Base-by-base conservation (phyloP, 192 early-diverging fungal species). In the Podochytrium sp. region DNA sequence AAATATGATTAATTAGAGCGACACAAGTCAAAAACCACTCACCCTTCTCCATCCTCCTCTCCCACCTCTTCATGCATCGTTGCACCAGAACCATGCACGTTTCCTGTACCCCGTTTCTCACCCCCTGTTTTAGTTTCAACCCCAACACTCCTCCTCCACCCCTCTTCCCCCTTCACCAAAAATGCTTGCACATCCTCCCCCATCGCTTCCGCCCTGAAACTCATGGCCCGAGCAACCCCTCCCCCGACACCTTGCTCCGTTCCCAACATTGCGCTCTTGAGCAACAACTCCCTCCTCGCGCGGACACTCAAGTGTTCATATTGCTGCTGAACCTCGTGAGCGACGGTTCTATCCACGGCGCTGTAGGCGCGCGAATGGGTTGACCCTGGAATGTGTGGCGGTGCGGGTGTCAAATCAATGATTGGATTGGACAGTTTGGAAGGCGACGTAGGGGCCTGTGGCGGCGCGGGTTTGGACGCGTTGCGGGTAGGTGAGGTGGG, bases 61-160 rank as follows among this genome's bases (percentile, higher is more conserved):
- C 16, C 47, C 16, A 47, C 61, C 23, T 74, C 60, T 52, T 62
- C 72, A 64, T 64, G 30, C 72, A 74, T 61, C n/a, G 72, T 50
- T 18, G 3, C 30, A 14, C 18, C 37, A 20, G 20, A 27, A 2
- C 20, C 23, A 2, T 25, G n/a, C 37, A 65, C 23, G 10, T 29
- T 14, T 2, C 20, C 38, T 12, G 29, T 14, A 38, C 29, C 38
- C 43, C 43, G 43, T 20, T 47, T 47, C 20, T 47, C 43, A 7
- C 10, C 43, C 20, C 18, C 1, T 0, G 16, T 39, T 29, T 39
- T 39, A 37, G n/a, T n/a, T n/a, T 38, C 60, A 20, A 39, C 2
- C 6, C 60, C 60, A 39, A 38, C 0, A 62, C 1, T 0, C 29
- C 33, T 62, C 38, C 37, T 16, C 38, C 38, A 16, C 30, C 30